Base-by-base conservation (phyloP, 2,329 filamentous ascomycete genomes). In the Neurospora sp. region DNA sequence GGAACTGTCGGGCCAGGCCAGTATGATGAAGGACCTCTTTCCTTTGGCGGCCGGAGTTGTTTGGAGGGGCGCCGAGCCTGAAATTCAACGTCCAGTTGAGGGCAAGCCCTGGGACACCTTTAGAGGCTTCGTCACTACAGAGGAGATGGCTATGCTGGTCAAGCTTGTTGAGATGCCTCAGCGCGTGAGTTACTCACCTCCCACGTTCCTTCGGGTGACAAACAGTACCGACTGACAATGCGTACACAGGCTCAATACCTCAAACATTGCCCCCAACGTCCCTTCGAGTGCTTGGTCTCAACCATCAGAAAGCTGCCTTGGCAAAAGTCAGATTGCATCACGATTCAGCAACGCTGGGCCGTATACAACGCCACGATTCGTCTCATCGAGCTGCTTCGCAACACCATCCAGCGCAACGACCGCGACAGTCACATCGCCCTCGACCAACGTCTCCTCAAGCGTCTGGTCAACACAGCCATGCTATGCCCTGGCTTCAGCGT, bases 241-340 rank as follows among this genome's bases (percentile, higher is more conserved):
- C 9, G 19, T 15, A 7, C 28, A 28, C 52, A 90, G 87, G 87
- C 87, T 13, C 85, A 86, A 0, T 90, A 87, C 75, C 84, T 86
- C 9, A 84, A 82, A 70, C 83, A 88, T 36, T 89, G 87, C 73
- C 87, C 88, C 0, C 88, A 91, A 78, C 85, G 89, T 15, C 85
- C 88, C 1, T 90, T 86, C 70, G 89, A 91, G 79, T 88, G 84
- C 76, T 81, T 91, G 75, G 89, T 91, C 74, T 89, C 86, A 76
- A 90, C 86, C 0, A 76, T 89, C 43, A 84, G 83, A 71, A 88
- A 90, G 80, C 83, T 89, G 62, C 89, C 89, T 0, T 91, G 89
- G 89, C 83, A 86, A 71, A 82, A 83, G 76, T 82, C 87, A 1
- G 78, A 86, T 2, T 74, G 81, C 68, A 86, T 90, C 79, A 90